Conservation (phyloP, 2,329 filamentous ascomycete species). For the Fonsecaea pugnacius region DNA sequence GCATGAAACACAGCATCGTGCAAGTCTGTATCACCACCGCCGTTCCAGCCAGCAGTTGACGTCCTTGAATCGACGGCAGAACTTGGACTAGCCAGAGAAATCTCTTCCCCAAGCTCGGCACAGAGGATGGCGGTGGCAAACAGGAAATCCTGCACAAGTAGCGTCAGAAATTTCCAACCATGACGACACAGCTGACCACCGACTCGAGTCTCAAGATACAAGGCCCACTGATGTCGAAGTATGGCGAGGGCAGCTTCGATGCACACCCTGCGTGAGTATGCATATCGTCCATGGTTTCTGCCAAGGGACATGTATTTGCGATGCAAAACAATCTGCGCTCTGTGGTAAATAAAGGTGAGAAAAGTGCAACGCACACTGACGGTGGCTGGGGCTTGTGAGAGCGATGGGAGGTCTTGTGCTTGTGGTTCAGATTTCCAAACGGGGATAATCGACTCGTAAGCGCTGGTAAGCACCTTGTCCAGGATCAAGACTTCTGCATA, state of each 20-base stretch:
- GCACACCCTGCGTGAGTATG: slow-evolving; percentile 50
- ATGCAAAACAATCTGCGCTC: slow-evolving; percentile 45
- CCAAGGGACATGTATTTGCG: slow-evolving; percentile 44
- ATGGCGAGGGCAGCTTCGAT: slow-evolving; percentile 53
- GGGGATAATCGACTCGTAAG: slow-evolving; percentile 32
- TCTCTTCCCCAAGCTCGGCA: slow-evolving; percentile 47
- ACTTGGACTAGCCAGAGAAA: background rate
- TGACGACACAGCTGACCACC: slow-evolving; percentile 48
- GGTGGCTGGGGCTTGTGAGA: slow-evolving; percentile 13
- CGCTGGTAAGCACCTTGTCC: slow-evolving; percentile 34
- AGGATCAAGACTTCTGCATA: slow-evolving; percentile 35
- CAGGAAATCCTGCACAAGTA: slow-evolving; percentile 54
- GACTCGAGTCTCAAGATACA: slow-evolving; percentile 49
- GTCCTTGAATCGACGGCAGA: background rate
- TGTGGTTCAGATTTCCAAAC: slow-evolving; percentile 25
- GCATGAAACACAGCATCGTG: slow-evolving; percentile 18
- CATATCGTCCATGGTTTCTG: slow-evolving; percentile 44
- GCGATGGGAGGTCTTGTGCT: slow-evolving; percentile 24
- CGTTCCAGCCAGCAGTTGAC: background rate
- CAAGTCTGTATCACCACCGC: background rate
- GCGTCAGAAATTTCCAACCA: slow-evolving; percentile 51
- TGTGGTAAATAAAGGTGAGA: slow-evolving; percentile 42
- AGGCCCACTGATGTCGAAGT: slow-evolving; percentile 49
- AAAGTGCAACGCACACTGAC: slow-evolving; percentile 39
- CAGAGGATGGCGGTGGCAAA: slow-evolving; percentile 55